Conservation (phyloP, 2,329 filamentous ascomycete species). For the Phyllosticta ampelicida region DNA sequence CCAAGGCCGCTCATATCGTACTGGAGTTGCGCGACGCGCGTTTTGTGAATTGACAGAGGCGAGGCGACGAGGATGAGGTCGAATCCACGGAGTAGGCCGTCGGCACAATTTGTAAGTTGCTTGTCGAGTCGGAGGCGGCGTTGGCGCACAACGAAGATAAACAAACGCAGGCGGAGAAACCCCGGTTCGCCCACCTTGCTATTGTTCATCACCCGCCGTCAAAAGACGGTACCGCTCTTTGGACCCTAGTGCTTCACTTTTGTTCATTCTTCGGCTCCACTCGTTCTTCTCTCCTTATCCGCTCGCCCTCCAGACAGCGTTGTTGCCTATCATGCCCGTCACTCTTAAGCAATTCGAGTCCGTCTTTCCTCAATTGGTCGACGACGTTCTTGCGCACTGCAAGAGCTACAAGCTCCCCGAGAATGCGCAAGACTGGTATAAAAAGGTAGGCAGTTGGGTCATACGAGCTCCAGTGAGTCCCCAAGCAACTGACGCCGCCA, state of each 20-base stretch:
- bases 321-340: slow-evolving; percentile 47
- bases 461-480: slow-evolving; percentile 14
- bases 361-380: slow-evolving; percentile 76
- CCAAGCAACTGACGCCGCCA: slow-evolving; percentile 28
- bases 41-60: neutral
- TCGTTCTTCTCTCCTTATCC: neutral
- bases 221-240: neutral
- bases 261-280: neutral
- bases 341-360: slow-evolving; percentile 81
- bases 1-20: slow-evolving; percentile 21
- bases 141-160: neutral
- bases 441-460: slow-evolving; percentile 46
- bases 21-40: neutral
- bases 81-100: neutral
- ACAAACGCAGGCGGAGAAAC: neutral
- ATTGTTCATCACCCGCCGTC: neutral
- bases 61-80: neutral
- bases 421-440: slow-evolving; percentile 76
- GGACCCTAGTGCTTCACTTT: neutral
- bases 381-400: slow-evolving; percentile 69
- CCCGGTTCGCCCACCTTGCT: neutral
- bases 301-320: neutral
- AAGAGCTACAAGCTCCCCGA: slow-evolving; percentile 73
- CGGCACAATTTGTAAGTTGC: neutral
- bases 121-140: neutral